Evolutionary conservation across 352 stramenopile species (phyloP).

Genomic region (Globisporangium spinosum): DNA sequence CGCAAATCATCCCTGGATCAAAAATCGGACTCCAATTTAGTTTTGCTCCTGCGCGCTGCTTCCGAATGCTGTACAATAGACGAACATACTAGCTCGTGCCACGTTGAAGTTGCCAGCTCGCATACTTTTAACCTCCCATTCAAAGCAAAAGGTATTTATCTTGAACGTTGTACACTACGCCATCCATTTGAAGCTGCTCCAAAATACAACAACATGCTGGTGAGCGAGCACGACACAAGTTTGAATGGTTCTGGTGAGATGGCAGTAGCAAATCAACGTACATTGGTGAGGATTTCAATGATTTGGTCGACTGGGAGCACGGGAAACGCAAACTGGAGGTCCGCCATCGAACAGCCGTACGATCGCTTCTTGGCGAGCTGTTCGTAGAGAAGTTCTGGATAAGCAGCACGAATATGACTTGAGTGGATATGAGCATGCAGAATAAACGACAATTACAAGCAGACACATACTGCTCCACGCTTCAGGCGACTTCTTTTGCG

Average conservation of each 20-base stretch:
- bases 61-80: slow-evolving; percentile 24
- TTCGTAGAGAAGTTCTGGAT: slow-evolving; percentile 38
- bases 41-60: neutral
- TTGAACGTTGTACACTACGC: slow-evolving; percentile 47
- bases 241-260: neutral
- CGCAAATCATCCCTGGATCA: slow-evolving; percentile 57
- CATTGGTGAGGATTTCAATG: slow-evolving; percentile 50
- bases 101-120: neutral
- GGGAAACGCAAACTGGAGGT: slow-evolving; percentile 60
- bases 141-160: slow-evolving; percentile 58
- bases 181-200: slow-evolving; percentile 61
- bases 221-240: slow-evolving; percentile 2
- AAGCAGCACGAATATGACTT: neutral
- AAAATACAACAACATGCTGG: neutral
- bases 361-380: slow-evolving; percentile 33
- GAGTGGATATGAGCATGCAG: neutral
- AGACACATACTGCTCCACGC: slow-evolving; percentile 53
- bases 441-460: neutral
- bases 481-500: slow-evolving; percentile 27
- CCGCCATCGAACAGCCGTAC: slow-evolving; percentile 38
- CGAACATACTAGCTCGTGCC: neutral
- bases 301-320: slow-evolving; percentile 44
- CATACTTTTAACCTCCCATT: slow-evolving; percentile 20
- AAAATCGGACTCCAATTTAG: slow-evolving; percentile 33
- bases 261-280: slow-evolving; percentile 24